Evolutionary conservation across 148 eudicot species (phyloP).

Genomic region (Silene uniflora): DNA sequence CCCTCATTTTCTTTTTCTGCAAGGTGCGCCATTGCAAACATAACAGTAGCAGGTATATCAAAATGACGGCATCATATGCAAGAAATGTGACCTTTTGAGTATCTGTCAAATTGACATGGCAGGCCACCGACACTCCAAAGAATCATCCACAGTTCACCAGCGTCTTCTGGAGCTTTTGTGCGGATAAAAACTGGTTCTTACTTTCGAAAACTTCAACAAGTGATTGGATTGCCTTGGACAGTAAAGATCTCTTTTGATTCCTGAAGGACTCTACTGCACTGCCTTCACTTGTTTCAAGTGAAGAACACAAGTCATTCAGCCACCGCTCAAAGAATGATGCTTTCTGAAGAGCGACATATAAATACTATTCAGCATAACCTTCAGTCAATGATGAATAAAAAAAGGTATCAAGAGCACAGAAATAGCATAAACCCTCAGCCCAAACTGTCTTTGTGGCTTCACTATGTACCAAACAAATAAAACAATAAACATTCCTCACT

Average conservation of each 20-base stretch:
- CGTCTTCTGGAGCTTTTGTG: constrained; percentile 26
- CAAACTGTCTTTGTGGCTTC: background rate
- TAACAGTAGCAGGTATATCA: no score
- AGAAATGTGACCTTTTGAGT: background rate
- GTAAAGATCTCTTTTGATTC: constrained; percentile 48
- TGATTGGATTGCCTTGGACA: constrained; percentile 49
- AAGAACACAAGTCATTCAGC: constrained; percentile 50
- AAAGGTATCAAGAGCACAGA: background rate
- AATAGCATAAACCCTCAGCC: background rate
- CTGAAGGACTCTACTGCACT: constrained; percentile 31
- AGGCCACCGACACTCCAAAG: background rate
- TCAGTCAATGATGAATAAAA: background rate
- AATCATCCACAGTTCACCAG: constrained; percentile 20
- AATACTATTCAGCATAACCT: constrained; percentile 8
- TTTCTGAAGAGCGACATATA: constrained; percentile 47
- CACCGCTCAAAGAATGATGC: constrained; percentile 70
- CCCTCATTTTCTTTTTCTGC: no score
- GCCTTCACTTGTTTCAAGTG: constrained; percentile 40
- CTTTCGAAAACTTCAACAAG: constrained; percentile 53
- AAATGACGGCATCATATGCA: no score
- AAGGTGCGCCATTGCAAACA: no score
- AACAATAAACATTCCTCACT: background rate
- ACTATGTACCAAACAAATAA: background rate
- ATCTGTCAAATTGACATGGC: background rate
- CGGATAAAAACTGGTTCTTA: constrained; percentile 40